A percentile compares a stretch with the other conserved stretches of the same genome.
Evolutionary conservation across 2,329 filamentous ascomycete species (phyloP).

Genomic region (Achaetomium macrosporum): DNA sequence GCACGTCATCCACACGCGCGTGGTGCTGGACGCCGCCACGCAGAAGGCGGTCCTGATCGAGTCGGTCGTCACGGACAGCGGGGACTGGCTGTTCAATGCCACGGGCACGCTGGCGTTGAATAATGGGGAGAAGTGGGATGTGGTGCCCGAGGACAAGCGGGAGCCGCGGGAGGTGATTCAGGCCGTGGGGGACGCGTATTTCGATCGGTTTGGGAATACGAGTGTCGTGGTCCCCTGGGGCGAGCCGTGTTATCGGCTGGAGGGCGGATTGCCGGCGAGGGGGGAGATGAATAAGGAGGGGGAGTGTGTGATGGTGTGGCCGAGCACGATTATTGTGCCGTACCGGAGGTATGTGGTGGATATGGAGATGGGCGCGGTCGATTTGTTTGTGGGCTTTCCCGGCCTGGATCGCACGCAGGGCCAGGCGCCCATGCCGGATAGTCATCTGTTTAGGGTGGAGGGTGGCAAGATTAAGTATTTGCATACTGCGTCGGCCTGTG

Average conservation of each 20-base stretch:
- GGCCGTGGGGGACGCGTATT: conserved; percentile 24
- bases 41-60: conserved; percentile 25
- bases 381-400: conserved; percentile 26
- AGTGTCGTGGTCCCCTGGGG: conserved; percentile 21
- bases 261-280: conserved; percentile 22
- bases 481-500: conserved; percentile 22
- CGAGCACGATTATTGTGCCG: conserved; percentile 20
- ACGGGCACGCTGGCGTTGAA: conserved; percentile 21
- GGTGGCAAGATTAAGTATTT: conserved; percentile 24
- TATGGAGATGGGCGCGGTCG: conserved; percentile 24
- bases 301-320: conserved; percentile 17
- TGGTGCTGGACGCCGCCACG: conserved; percentile 23
- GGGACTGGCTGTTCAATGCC: conserved; percentile 28
- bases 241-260: conserved; percentile 23
- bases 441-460: conserved; percentile 27
- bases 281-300: conserved; percentile 10
- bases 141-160: conserved; percentile 19
- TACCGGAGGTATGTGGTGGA: conserved; percentile 26
- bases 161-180: conserved; percentile 20
- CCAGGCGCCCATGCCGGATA: conserved; percentile 22
- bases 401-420: conserved; percentile 22
- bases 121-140: conserved; percentile 20
- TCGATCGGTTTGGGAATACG: conserved; percentile 23
- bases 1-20: conserved; percentile 35
- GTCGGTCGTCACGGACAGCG: conserved; percentile 19